A percentile compares a stretch with the other conserved stretches of the same genome.
These are phyloP conservation scores for Coprinopsis strossmayeri DNA, from an alignment of 768 basidiomycete genomes.

Conservation along the genomic window DNA sequence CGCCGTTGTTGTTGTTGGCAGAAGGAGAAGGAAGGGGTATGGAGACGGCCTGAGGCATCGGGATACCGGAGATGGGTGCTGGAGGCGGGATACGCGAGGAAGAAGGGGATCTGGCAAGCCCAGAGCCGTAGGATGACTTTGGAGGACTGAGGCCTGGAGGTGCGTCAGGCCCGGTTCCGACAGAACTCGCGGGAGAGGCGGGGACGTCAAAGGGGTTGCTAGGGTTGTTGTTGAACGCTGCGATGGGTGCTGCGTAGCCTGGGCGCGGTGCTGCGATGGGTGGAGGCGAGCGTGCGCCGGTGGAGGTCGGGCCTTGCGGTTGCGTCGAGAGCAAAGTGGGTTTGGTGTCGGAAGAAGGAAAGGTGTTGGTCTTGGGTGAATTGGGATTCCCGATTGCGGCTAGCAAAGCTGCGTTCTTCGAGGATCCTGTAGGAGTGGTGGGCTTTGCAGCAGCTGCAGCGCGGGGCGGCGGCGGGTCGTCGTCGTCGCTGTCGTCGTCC, in stretches of 20 bases:
- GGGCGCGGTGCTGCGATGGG: conserved; percentile 66
- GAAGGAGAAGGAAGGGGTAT: conserved; percentile 7
- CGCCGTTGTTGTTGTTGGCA: too few relatives aligned
- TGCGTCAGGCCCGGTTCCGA: neutral
- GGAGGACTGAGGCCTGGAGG: neutral
- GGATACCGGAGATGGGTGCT: neutral
- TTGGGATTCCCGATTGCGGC: conserved; percentile 23
- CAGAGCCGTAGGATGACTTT: neutral
- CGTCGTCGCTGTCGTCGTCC: conserved; percentile 17
- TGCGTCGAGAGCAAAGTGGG: conserved; percentile 1
- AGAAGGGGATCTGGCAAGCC: neutral
- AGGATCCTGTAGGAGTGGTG: conserved; percentile 9
- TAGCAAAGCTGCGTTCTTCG: conserved; percentile 32
- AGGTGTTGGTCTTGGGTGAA: conserved; percentile 7
- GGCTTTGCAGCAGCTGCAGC: conserved; percentile 5
- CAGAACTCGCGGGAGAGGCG: neutral
- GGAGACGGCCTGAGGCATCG: neutral
- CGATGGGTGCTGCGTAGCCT: conserved; percentile 66
- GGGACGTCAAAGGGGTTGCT: conserved; percentile 24
- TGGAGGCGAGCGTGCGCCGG: conserved; percentile 20
- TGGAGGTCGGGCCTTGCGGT: conserved; percentile 7
- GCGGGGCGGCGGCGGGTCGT: conserved; percentile 10
- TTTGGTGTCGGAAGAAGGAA: conserved; percentile 8
- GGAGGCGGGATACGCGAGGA: neutral
- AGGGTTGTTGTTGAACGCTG: conserved; percentile 42